Base-by-base conservation (phyloP, 768 basidiomycete species). In the Amanita rubescens region DNA sequence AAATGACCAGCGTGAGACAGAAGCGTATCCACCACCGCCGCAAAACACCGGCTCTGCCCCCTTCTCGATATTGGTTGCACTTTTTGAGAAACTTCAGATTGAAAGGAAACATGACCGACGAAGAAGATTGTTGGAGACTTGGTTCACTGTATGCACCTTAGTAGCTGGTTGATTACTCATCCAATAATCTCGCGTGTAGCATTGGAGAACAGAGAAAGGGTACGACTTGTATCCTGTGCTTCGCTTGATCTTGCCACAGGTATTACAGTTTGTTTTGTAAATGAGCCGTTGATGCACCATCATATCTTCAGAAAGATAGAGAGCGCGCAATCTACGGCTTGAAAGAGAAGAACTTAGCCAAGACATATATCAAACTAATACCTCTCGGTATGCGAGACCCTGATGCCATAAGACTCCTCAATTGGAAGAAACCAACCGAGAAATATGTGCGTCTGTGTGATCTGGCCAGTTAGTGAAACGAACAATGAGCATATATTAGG, bases 291-390 rank as follows among this genome's bases (percentile, higher is more conserved):
- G 5, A 49, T 41, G 37, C 12, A 50, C 27, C 20, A 37, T 17
- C n/a, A 24, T 47, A 30, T 15, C 12, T 54, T 19, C 66, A 98
- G 93, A 90, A 96, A 80, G 96, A 98, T 65, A 79, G 87, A 32
- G 92, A 97, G 57, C 83, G 96, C 50, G 80, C 90, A 0, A 85
- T 94, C 0, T 99, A 98, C 67, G 90, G 93, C 12, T 68, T 96
- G 59, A 99, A 99, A 66, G 96, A 99, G 72, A 89, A 88, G 70
- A 90, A 88, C 63, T 72, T 99, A 2, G 94, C 94, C 4, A 97
- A 94, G 67, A 83, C 82, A 9, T 96, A 94, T 65, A 91, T 95
- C 71, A 85, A 87, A 57, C 77, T 94, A 2, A 87, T 98, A 33
- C 90, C 90, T 1, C 74, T 99, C 2, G 86, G 87, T 35, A 79